Conservation (phyloP, 495 filamentous ascomycete species). For the Aspergillus saccharolyticus region DNA sequence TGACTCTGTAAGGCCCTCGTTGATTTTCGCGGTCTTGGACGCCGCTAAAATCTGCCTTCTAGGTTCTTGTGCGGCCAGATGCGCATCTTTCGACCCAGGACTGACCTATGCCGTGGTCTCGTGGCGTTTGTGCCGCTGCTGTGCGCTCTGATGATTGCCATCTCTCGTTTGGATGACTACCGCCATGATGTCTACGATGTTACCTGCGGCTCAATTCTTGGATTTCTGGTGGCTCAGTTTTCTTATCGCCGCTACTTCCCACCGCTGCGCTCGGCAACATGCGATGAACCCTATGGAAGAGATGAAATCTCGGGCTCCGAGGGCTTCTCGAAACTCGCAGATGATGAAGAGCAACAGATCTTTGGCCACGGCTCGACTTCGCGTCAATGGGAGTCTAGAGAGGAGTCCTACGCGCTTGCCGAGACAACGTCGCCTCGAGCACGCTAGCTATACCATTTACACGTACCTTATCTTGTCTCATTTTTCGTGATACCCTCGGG, state of each 20-base stretch:
- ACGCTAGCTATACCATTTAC: slow-evolving; percentile 2
- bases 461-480: not conserved
- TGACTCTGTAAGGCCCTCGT: slow-evolving; percentile 50
- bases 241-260: slow-evolving; percentile 74
- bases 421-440: slow-evolving; percentile 11
- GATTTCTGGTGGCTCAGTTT: slow-evolving; percentile 69
- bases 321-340: slow-evolving; percentile 39
- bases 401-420: slow-evolving; percentile 27
- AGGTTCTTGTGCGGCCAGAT: slow-evolving; percentile 74
- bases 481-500: slow-evolving; percentile 15
- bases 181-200: slow-evolving; percentile 95
- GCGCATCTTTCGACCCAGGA: slow-evolving; percentile 68
- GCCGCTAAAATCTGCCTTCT: not conserved
- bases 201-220: slow-evolving; percentile 66
- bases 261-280: slow-evolving; percentile 39
- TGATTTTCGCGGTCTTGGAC: not conserved
- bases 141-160: slow-evolving; percentile 80
- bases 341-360: slow-evolving; percentile 46
- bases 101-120: slow-evolving; percentile 63
- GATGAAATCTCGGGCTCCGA: slow-evolving; percentile 28
- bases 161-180: slow-evolving; percentile 91
- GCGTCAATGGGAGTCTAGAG: slow-evolving; percentile 9
- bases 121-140: slow-evolving; percentile 59
- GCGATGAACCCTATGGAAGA: slow-evolving; percentile 52
- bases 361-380: slow-evolving; percentile 10